phyloP scores from a whole-genome alignment of 768 basidiomycete species.

The Boletus rubropictus region DNA sequence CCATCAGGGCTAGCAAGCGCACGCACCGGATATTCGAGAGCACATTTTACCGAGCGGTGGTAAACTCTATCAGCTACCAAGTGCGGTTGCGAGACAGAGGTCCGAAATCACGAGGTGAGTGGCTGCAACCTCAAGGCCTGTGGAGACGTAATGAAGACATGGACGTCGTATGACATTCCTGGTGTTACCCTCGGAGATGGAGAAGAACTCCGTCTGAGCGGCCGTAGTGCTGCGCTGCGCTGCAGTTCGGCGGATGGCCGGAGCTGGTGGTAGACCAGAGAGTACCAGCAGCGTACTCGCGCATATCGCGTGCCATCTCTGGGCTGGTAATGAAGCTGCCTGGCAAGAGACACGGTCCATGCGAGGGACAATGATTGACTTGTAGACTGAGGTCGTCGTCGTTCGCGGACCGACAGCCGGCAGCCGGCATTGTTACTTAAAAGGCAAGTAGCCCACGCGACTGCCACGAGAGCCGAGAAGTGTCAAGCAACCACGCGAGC shows the following conservation, averaged over 20 bases:
- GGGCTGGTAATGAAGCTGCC: background rate
- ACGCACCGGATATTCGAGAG: background rate
- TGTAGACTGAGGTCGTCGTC: background rate
- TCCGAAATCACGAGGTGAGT: background rate
- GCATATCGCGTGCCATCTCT: too few relatives aligned
- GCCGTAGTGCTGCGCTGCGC: slow-evolving; percentile 2
- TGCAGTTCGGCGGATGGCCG: background rate
- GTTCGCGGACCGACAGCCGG: background rate
- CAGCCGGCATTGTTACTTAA: slow-evolving; percentile 16
- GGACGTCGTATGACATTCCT: background rate
- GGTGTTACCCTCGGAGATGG: background rate
- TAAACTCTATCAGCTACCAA: slow-evolving; percentile 1
- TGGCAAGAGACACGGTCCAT: background rate
- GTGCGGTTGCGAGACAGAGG: background rate
- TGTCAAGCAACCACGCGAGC: slow-evolving; percentile 34
- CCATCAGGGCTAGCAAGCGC: background rate
- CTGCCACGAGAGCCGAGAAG: slow-evolving; percentile 32
- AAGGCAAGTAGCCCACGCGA: slow-evolving; percentile 26
- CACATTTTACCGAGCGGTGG: background rate
- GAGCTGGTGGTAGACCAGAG: background rate
- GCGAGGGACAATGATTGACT: background rate
- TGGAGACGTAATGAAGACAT: background rate
- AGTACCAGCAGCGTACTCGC: background rate
- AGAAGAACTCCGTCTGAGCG: background rate
- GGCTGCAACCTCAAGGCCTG: background rate